Evolutionary conservation across 2,329 filamentous ascomycete genomes (phyloP).

Genomic region (Chalaropsis thielavioides): DNA sequence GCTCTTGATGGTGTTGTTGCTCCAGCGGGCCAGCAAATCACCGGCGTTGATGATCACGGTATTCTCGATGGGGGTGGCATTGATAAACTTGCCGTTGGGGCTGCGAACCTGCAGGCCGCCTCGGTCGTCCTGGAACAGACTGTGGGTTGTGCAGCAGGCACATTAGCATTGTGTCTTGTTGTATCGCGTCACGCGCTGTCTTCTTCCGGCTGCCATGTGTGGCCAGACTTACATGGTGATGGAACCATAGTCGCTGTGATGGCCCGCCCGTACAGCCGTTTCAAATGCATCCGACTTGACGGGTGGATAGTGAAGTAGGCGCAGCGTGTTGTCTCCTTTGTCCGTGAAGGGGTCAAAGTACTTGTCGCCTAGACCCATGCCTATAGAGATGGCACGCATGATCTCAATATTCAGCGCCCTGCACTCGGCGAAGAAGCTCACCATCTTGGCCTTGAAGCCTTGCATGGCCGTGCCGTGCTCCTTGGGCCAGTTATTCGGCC

Average conservation of each 20-base stretch:
- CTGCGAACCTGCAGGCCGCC: constrained; percentile 48
- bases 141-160: neutral
- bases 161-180: neutral
- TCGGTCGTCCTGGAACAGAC: constrained; percentile 43
- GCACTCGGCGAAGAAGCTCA: constrained; percentile 59
- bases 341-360: constrained; percentile 70
- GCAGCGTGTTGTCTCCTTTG: constrained; percentile 53
- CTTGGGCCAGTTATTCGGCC: constrained; percentile 67
- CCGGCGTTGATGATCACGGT: constrained; percentile 84
- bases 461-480: constrained; percentile 31
- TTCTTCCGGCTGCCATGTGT: neutral
- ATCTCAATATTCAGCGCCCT: constrained; percentile 60
- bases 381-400: constrained; percentile 75
- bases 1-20: constrained; percentile 80
- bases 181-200: neutral
- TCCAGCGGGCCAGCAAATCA: constrained; percentile 74
- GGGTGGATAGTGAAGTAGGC: constrained; percentile 63
- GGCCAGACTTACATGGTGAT: constrained; percentile 33
- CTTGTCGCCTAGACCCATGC: constrained; percentile 52
- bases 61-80: constrained; percentile 66
- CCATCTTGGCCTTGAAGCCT: constrained; percentile 59
- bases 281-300: constrained; percentile 52
- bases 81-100: constrained; percentile 62
- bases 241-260: constrained; percentile 54
- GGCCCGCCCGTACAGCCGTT: constrained; percentile 61